Evolutionary conservation across 176 grass and related monocot genomes (phyloP).

Genomic region (Rhipidocladum racemiflorum): DNA sequence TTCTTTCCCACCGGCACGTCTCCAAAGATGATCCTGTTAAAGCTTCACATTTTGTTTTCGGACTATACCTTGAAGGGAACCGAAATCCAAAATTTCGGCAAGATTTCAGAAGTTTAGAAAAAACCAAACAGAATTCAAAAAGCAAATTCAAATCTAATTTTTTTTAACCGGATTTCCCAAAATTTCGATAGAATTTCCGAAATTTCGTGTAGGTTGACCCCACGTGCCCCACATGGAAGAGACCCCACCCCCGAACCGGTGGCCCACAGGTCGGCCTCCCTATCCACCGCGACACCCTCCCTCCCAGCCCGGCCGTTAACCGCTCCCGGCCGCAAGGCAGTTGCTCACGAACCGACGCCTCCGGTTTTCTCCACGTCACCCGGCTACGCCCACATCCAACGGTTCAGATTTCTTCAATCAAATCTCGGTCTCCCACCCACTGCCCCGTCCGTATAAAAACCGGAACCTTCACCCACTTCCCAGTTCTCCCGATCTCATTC

Average conservation of each 20-base stretch:
- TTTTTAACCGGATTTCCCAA: too few species aligned
- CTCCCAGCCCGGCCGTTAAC: conserved; percentile 42
- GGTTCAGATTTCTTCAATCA: conserved; percentile 44
- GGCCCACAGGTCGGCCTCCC: conserved; percentile 41
- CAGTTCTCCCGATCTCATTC: conserved; percentile 15
- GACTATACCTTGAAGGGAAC: too few species aligned
- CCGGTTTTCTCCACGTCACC: background rate
- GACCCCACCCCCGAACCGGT: background rate
- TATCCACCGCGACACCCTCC: background rate
- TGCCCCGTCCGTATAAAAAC: conserved; percentile 36
- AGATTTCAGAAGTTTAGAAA: too few species aligned
- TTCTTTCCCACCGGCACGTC: too few species aligned
- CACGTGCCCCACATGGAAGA: conserved; percentile 43
- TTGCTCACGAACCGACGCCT: background rate
- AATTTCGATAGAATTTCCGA: too few species aligned
- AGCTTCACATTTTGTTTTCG: too few species aligned
- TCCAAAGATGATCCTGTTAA: too few species aligned
- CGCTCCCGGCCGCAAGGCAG: conserved; percentile 43
- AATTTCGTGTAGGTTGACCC: too few species aligned
- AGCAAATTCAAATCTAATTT: too few species aligned
- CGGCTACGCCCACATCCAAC: conserved; percentile 16
- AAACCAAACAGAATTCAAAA: too few species aligned
- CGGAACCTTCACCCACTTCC: conserved; percentile 32
- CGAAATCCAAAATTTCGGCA: too few species aligned
- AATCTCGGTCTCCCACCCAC: conserved; percentile 43